phyloP scores from a whole-genome alignment of 768 basidiomycete genomes.

The Amanita fuliginea region DNA sequence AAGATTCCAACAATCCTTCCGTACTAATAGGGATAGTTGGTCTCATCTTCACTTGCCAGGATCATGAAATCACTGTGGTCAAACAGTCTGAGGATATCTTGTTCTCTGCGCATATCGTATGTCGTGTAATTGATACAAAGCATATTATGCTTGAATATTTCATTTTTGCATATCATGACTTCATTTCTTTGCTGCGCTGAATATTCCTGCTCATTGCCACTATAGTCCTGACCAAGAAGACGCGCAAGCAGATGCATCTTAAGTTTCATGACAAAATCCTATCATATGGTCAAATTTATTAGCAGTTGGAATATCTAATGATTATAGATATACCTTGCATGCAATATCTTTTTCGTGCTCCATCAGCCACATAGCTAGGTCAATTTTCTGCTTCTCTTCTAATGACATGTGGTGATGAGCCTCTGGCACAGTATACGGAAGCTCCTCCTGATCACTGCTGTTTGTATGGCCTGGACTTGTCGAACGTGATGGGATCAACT shows the following conservation, averaged over 20 bases:
- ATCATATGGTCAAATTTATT: background rate
- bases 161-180: background rate
- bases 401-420: background rate
- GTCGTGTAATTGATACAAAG: constrained; percentile 28
- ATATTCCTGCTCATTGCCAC: background rate
- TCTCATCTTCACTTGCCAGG: constrained; percentile 10
- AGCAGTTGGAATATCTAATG: background rate
- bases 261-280: background rate
- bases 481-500: too few relatives aligned
- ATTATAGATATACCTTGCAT: background rate
- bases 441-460: background rate
- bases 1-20: constrained; percentile 16
- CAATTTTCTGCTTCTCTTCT: background rate
- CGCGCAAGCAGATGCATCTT: background rate
- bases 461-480: too few relatives aligned
- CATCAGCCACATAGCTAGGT: background rate
- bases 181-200: background rate
- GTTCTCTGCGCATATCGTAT: constrained; percentile 26
- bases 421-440: background rate
- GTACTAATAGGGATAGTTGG: constrained; percentile 20
- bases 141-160: constrained; percentile 17
- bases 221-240: background rate
- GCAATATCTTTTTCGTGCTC: background rate
- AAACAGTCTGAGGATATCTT: constrained; percentile 27
- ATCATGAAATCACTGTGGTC: constrained; percentile 23